phyloP scores from a whole-genome alignment of 2,329 filamentous ascomycete genomes.

The Fusarium compactum region DNA sequence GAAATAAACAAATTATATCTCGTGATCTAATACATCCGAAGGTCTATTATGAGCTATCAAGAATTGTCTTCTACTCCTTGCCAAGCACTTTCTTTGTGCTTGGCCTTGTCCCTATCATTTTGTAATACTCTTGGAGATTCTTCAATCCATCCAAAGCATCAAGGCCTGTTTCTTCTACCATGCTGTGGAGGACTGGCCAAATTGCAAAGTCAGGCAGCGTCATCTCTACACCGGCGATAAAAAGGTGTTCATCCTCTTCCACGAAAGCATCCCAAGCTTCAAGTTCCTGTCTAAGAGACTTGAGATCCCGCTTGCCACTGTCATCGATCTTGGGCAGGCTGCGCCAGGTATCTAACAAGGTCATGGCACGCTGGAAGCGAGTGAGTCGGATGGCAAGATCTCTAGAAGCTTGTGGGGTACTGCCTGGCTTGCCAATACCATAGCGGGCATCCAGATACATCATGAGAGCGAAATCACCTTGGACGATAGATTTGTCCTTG shows the following conservation, averaged over 20 bases:
- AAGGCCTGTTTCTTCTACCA: slow-evolving; percentile 53
- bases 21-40: not conserved
- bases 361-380: slow-evolving; percentile 56
- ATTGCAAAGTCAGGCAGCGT: slow-evolving; percentile 67
- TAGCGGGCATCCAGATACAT: slow-evolving; percentile 71
- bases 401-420: slow-evolving; percentile 39
- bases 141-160: slow-evolving; percentile 49
- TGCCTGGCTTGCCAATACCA: slow-evolving; percentile 49
- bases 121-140: slow-evolving; percentile 55
- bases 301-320: slow-evolving; percentile 26
- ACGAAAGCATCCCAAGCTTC: slow-evolving; percentile 57
- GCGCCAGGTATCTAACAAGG: slow-evolving; percentile 55
- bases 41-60: not conserved
- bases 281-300: slow-evolving; percentile 52
- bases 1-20: not conserved
- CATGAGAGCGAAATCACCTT: slow-evolving; percentile 66
- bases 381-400: slow-evolving; percentile 55
- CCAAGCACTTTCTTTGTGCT: slow-evolving; percentile 43
- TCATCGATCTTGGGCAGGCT: slow-evolving; percentile 12
- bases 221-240: slow-evolving; percentile 58
- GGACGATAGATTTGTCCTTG: slow-evolving; percentile 64
- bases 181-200: slow-evolving; percentile 66
- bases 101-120: slow-evolving; percentile 42
- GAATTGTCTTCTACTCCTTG: not conserved
- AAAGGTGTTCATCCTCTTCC: slow-evolving; percentile 51